These are phyloP conservation scores for Hanseniaspora valbyensis DNA, from an alignment of 805 yeast genomes.

Conservation along the genomic window DNA sequence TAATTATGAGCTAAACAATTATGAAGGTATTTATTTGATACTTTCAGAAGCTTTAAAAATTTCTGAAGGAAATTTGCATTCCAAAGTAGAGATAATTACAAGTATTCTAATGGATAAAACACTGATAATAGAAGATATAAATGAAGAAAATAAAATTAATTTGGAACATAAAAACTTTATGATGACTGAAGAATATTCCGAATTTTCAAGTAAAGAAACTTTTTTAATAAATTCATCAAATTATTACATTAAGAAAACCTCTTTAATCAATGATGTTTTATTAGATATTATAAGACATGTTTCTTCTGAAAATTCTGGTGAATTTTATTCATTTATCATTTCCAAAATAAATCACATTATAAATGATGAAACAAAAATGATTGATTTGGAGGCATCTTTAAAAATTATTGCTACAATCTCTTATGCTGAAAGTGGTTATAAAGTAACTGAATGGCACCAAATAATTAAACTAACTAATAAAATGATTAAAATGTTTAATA, in stretches of 20 bases:
- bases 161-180: conserved; percentile 20
- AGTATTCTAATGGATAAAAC: conserved; percentile 33
- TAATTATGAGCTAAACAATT: conserved; percentile 34
- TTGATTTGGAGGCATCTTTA: conserved; percentile 26
- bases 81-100: conserved; percentile 49
- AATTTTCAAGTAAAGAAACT: conserved; percentile 13
- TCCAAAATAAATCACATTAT: conserved; percentile 20
- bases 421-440: conserved; percentile 63
- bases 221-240: conserved; percentile 21
- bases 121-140: conserved; percentile 14
- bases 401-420: conserved; percentile 39
- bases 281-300: conserved; percentile 46
- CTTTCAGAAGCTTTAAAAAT: conserved; percentile 66
- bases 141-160: conserved; percentile 6
- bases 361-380: conserved; percentile 14
- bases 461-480: conserved; percentile 17
- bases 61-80: conserved; percentile 62
- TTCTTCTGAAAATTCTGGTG: conserved; percentile 36
- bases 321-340: conserved; percentile 34
- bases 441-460: conserved; percentile 43
- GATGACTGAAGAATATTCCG: conserved; percentile 19
- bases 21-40: conserved; percentile 49
- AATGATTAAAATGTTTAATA: conserved; percentile 13
- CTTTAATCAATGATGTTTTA: conserved; percentile 49
- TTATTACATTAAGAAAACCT: conserved; percentile 20